These are phyloP conservation scores for Neostapfia colusana DNA, from an alignment of 176 grass and related monocot species.

Conservation along the genomic window DNA sequence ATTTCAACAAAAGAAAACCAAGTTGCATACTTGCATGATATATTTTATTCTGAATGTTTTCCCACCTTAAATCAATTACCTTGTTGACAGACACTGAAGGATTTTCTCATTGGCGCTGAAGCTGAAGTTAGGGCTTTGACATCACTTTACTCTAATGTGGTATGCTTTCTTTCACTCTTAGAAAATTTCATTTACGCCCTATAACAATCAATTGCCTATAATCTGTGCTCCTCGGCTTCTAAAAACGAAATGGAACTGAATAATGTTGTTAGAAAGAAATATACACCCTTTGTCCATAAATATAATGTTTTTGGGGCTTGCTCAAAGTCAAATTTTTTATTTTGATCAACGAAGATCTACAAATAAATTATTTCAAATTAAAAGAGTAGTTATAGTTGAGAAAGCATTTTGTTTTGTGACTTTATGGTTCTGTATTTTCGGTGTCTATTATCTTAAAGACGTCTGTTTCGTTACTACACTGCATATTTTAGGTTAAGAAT, in stretches of 20 bases:
- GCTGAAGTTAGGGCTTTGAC: conserved; percentile 93
- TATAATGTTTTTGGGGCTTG: not conserved
- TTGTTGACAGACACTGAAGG: conserved; percentile 77
- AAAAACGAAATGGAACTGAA: not conserved
- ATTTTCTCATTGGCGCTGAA: conserved; percentile 84
- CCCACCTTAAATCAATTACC: conserved; percentile 9
- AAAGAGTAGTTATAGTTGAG: too few species aligned
- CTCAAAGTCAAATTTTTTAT: not conserved
- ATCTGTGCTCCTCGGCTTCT: not conserved
- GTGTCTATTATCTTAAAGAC: too few species aligned
- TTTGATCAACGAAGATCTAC: too few species aligned
- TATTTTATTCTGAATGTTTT: conserved; percentile 18
- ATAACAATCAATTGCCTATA: conserved; percentile 4
- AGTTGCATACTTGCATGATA: not conserved
- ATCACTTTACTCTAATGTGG: conserved; percentile 93
- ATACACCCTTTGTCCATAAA: not conserved
- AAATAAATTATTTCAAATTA: too few species aligned
- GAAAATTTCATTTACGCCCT: conserved; percentile 11
- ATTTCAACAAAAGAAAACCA: not conserved
- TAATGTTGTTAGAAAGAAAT: not conserved
- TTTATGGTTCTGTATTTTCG: too few species aligned
- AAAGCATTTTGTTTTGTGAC: too few species aligned
- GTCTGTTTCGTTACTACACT: too few species aligned
- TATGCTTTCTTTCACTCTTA: conserved; percentile 43
- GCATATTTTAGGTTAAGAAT: not conserved